These are phyloP conservation scores for Artemisia tridentata DNA, from an alignment of 129 eudicot genomes.

Conservation along the genomic window DNA sequence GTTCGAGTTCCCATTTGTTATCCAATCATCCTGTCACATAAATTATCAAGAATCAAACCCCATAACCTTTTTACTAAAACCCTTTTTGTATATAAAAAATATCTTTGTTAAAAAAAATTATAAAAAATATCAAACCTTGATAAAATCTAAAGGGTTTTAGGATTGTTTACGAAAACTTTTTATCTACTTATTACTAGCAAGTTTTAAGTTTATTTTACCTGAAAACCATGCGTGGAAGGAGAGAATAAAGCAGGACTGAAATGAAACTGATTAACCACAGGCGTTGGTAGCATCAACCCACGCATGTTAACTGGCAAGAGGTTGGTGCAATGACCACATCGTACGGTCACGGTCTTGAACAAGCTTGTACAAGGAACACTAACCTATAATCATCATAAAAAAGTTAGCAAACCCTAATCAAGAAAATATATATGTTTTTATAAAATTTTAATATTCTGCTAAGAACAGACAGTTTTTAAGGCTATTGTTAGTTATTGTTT, in stretches of 20 bases:
- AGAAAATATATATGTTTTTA: not conserved
- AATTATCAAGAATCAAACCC: conserved; percentile 1
- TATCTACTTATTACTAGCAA: no score
- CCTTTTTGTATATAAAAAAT: not conserved
- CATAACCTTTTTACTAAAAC: not conserved
- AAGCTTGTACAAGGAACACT: conserved; percentile 69
- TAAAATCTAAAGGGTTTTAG: not conserved
- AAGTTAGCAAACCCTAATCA: conserved; percentile 17
- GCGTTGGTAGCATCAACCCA: conserved; percentile 39
- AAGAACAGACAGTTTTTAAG: no score
- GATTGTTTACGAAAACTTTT: no score
- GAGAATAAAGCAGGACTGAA: conserved; percentile 36
- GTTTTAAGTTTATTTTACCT: conserved; percentile 17
- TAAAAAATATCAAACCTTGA: conserved; percentile 1
- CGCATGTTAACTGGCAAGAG: conserved; percentile 60
- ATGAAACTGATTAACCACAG: conserved; percentile 36
- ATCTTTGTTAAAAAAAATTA: not conserved
- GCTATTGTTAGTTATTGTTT: no score
- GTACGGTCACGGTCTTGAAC: conserved; percentile 67
- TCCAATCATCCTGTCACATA: conserved; percentile 45
- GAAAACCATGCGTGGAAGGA: conserved; percentile 31
- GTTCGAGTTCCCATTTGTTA: conserved; percentile 42
- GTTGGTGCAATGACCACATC: conserved; percentile 68
- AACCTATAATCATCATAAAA: conserved; percentile 33
- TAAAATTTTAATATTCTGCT: no score